Evolutionary conservation across 1,284 basidiomycete species (phyloP), one percentile per base, ranked within the genome.

Genomic region (Puccinia novopanici): DNA sequence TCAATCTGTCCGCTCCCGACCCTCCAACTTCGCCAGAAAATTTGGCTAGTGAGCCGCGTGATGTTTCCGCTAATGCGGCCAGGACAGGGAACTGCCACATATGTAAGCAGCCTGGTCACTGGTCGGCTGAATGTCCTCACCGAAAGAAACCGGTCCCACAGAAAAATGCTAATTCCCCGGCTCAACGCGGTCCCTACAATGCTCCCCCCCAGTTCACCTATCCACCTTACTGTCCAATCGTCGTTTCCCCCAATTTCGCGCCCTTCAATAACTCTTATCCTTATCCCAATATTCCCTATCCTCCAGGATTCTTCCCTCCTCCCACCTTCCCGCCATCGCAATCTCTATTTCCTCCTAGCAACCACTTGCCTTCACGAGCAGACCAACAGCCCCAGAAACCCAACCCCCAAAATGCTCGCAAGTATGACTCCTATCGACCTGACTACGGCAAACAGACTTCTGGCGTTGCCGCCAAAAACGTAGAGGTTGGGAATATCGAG

Each of bases 191-290:
- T 8, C 45, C 9, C 68, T 4, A 24, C 8, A 42, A 45, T 27
- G 3, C n/a, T 34, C 24, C 27, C 6, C 4, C 9, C 42, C n/a
- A 48, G 17, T 50, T 22, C 50, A 37, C 8, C 17, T 71, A 45
- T 22, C 45, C 52, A 34, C 45, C 30, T 0, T 37, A 54, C 3
- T 54, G 45, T 19, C 68, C 68, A 3, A 71, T 54, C 8, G 68
- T 71, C 8, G 68, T 71, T 6, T 50, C 48, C 10, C 50, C 68
- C 50, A 54, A 71, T 15, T 71, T 71, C n/a, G n/a, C n/a, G n/a
- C n/a, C n/a, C n/a, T n/a, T n/a, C n/a, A n/a, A n/a, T n/a, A n/a
- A n/a, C n/a, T n/a, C n/a, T n/a, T n/a, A n/a, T n/a, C n/a, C n/a
- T n/a, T n/a, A n/a, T n/a, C n/a, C n/a, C n/a, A n/a, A n/a, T 48